Conservation (phyloP, 768 basidiomycete species). For the Rhodotorula diobovata region DNA sequence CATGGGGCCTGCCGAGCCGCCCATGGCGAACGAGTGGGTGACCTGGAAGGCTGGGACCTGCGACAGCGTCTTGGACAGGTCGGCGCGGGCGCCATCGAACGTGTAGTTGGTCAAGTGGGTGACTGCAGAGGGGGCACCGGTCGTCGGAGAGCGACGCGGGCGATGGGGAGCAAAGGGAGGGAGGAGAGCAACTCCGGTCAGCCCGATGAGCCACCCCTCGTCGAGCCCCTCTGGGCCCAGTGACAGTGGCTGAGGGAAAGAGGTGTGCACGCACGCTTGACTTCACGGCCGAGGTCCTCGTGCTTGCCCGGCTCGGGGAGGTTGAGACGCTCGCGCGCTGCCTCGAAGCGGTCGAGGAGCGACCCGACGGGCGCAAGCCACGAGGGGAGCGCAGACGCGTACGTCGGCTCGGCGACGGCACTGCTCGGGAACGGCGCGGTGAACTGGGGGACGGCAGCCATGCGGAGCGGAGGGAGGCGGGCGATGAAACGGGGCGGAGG, state of each 20-base stretch:
- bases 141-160: background rate
- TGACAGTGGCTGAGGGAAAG: background rate
- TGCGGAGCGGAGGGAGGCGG: background rate
- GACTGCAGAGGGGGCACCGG: conserved; percentile 52
- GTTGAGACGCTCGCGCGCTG: conserved; percentile 75
- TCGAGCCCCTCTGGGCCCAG: conserved; percentile 2
- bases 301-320: conserved; percentile 86
- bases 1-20: conserved; percentile 58
- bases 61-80: conserved; percentile 87
- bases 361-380: conserved; percentile 58
- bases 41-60: conserved; percentile 96
- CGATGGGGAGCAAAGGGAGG: background rate
- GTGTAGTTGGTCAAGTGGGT: conserved; percentile 90
- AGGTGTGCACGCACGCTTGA: conserved; percentile 67
- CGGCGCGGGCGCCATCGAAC: conserved; percentile 95
- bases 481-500: background rate
- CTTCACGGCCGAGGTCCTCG: conserved; percentile 89
- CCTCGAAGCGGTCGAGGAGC: conserved; percentile 66
- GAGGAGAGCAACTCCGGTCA: background rate
- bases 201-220: background rate
- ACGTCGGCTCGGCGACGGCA: conserved; percentile 5
- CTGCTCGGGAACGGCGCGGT: background rate
- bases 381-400: conserved; percentile 15
- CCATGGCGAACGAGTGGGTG: conserved; percentile 89
- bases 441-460: conserved; percentile 1